Evolutionary conservation across 2,329 filamentous ascomycete genomes (phyloP).

Genomic region (Biscogniauxia marginata): DNA sequence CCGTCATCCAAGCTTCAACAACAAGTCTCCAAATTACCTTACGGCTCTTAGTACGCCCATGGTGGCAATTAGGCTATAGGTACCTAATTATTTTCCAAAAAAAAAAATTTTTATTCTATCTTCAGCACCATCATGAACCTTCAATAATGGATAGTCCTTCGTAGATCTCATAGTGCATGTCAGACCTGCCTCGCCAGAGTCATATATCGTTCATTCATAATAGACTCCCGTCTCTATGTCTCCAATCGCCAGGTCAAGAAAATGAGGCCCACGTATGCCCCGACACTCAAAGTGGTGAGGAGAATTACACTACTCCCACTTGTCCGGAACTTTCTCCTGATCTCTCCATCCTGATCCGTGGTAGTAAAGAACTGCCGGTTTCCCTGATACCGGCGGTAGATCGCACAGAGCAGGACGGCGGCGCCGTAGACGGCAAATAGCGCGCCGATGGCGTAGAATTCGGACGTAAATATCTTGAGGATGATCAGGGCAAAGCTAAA

Average conservation of each 20-base stretch:
- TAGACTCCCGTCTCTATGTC: constrained; percentile 13
- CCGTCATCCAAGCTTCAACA: background rate
- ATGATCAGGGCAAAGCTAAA: constrained; percentile 95
- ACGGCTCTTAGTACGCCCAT: background rate
- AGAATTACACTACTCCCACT: constrained; percentile 62
- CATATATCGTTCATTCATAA: background rate
- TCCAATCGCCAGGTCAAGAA: constrained; percentile 51
- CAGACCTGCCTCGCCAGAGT: background rate
- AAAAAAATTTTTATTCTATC: background rate
- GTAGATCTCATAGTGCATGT: background rate
- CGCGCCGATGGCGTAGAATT: constrained; percentile 97
- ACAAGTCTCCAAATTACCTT: background rate
- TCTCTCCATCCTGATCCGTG: constrained; percentile 41
- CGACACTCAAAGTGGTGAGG: constrained; percentile 55
- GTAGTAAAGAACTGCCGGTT: constrained; percentile 88
- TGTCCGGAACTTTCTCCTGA: constrained; percentile 59
- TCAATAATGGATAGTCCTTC: background rate
- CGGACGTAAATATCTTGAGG: constrained; percentile 91
- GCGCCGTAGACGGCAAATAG: constrained; percentile 90
- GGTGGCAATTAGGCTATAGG: background rate
- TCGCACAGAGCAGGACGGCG: constrained; percentile 76
- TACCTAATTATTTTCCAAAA: no score
- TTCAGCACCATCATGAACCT: background rate
- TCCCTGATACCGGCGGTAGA: constrained; percentile 85
- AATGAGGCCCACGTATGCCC: constrained; percentile 56